Evolutionary conservation across 768 basidiomycete genomes (phyloP).

Genomic region (Mrakia blollopis): DNA sequence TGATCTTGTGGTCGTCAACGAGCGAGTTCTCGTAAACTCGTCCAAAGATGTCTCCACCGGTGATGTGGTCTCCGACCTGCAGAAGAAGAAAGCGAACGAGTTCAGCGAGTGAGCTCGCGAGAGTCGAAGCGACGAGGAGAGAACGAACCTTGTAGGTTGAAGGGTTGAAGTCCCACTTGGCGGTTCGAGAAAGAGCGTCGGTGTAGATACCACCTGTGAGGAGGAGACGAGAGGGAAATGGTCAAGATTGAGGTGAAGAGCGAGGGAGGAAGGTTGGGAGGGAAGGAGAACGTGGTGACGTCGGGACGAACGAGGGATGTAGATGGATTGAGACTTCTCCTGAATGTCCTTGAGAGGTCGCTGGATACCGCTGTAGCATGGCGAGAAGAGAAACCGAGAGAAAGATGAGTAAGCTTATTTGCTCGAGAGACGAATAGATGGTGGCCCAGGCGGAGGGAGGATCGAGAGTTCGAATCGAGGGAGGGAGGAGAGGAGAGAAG

Average conservation of each 20-base stretch:
- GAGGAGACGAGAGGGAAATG: background rate
- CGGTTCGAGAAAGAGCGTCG: conserved; percentile 76
- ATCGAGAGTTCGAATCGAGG: background rate
- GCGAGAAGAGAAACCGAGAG: background rate
- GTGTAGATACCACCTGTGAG: conserved; percentile 90
- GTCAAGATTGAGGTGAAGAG: background rate
- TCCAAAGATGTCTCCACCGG: conserved; percentile 95
- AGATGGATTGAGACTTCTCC: conserved; percentile 96
- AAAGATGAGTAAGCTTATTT: background rate
- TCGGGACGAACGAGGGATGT: conserved; percentile 62
- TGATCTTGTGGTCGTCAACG: conserved; percentile 93
- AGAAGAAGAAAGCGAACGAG: background rate
- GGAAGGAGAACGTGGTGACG: background rate
- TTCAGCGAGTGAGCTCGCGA: background rate
- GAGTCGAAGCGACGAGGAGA: conserved; percentile 8
- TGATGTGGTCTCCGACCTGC: conserved; percentile 86
- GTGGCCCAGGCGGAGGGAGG: background rate
- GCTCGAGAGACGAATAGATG: background rate
- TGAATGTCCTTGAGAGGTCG: conserved; percentile 69
- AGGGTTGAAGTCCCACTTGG: conserved; percentile 95
- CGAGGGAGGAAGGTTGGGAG: background rate
- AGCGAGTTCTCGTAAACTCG: conserved; percentile 95
- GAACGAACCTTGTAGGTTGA: conserved; percentile 62
- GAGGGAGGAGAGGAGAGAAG: background rate
- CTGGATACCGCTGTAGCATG: conserved; percentile 39